Percentiles rank a stretch among this genome's conserved stretches.
phyloP scores from a whole-genome alignment of 805 yeast species.

The Dipodascus geniculatus region DNA sequence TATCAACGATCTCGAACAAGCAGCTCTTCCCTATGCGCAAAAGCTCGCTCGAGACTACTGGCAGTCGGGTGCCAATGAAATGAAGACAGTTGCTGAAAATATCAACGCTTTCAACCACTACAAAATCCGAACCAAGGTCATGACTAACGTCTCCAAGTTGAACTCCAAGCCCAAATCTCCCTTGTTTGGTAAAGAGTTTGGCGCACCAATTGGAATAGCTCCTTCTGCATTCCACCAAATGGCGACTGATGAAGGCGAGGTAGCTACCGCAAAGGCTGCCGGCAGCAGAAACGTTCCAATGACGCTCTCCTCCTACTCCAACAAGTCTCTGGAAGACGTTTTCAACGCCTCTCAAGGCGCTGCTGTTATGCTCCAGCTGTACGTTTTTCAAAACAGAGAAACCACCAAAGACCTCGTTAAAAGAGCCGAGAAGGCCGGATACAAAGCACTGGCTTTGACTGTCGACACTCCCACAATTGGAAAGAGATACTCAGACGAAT shows the following conservation, averaged over 20 bases:
- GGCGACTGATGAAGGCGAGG: slow-evolving; percentile 25
- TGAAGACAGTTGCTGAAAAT: slow-evolving; percentile 20
- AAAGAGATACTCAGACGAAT: slow-evolving; percentile 37
- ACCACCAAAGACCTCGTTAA: slow-evolving; percentile 17
- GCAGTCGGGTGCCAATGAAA: slow-evolving; percentile 22
- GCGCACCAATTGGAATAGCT: slow-evolving; percentile 25
- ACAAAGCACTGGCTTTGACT: slow-evolving; percentile 39
- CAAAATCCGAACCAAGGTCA: slow-evolving; percentile 21
- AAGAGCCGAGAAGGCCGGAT: slow-evolving; percentile 22
- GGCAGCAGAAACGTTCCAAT: slow-evolving; percentile 18
- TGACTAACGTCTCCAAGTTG: slow-evolving; percentile 20
- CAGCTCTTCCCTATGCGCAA: slow-evolving; percentile 10
- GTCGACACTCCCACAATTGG: slow-evolving; percentile 47
- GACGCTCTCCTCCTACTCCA: slow-evolving; percentile 21
- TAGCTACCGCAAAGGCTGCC: slow-evolving; percentile 25
- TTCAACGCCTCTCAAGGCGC: slow-evolving; percentile 16
- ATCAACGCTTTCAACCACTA: slow-evolving; percentile 18
- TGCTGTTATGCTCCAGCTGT: slow-evolving; percentile 20
- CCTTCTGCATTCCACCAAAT: slow-evolving; percentile 26
- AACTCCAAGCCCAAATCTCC: slow-evolving; percentile 14
- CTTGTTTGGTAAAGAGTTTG: slow-evolving; percentile 16
- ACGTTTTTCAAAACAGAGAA: slow-evolving; percentile 21
- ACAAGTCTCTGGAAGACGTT: slow-evolving; percentile 19
- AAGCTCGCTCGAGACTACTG: slow-evolving; percentile 19
- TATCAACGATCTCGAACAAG: slow-evolving; percentile 9